Percentiles rank a stretch among this genome's conserved stretches.
phyloP scores from a whole-genome alignment of 2,329 filamentous ascomycete genomes.

The Chaetothyriales sp. region DNA sequence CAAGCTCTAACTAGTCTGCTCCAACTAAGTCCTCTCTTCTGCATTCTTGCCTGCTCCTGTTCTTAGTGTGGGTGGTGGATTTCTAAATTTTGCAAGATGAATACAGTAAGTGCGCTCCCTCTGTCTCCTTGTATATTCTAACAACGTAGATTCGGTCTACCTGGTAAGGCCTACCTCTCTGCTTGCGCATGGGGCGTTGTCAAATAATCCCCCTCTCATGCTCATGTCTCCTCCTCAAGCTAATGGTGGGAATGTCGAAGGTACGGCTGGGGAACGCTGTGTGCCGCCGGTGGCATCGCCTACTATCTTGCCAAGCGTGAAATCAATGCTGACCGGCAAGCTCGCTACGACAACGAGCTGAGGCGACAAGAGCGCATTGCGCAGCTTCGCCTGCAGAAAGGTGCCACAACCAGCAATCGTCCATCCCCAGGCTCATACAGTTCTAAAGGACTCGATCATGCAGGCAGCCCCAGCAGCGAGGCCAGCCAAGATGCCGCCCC shows the following conservation, averaged over 20 bases:
- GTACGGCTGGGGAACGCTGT: slow-evolving; percentile 84
- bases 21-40: neutral
- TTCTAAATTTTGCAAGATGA: slow-evolving; percentile 27
- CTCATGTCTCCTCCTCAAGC: neutral
- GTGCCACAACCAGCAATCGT: slow-evolving; percentile 5
- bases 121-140: neutral
- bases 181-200: neutral
- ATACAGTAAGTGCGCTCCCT: slow-evolving; percentile 33
- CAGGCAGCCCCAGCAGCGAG: slow-evolving; percentile 58
- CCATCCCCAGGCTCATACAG: slow-evolving; percentile 14
- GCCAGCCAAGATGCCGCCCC: slow-evolving; percentile 69
- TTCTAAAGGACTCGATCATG: slow-evolving; percentile 34
- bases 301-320: slow-evolving; percentile 93
- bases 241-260: slow-evolving; percentile 31
- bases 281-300: slow-evolving; percentile 73
- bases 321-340: slow-evolving; percentile 78
- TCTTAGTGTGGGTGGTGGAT: neutral
- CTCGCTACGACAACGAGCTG: slow-evolving; percentile 57
- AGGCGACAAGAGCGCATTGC: slow-evolving; percentile 37
- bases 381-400: slow-evolving; percentile 21
- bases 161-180: slow-evolving; percentile 33
- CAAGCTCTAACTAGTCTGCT: too few relatives aligned
- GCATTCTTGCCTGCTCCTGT: neutral
- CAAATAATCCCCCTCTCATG: neutral
- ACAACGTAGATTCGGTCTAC: slow-evolving; percentile 40